phyloP scores from a whole-genome alignment of 2,329 filamentous ascomycete genomes.

The Penicillium olsonii region DNA sequence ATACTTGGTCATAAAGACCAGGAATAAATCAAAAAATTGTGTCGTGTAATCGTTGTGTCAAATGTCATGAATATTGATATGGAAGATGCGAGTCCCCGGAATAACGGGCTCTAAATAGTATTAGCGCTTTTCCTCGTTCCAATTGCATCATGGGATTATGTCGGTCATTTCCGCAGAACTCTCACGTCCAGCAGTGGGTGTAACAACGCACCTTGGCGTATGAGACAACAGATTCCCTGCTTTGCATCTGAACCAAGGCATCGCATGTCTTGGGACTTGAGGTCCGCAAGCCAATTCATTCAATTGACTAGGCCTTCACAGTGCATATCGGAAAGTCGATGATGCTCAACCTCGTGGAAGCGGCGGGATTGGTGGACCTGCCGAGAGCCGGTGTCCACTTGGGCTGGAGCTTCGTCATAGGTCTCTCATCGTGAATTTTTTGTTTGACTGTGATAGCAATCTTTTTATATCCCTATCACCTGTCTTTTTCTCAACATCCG shows the following conservation, averaged over 20 bases:
- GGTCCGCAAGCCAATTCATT: conserved; percentile 9
- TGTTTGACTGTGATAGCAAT: not conserved
- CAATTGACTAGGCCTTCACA: not conserved
- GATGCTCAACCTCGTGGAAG: conserved; percentile 2
- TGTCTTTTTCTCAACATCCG: no score
- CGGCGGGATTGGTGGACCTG: not conserved
- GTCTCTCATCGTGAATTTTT: not conserved
- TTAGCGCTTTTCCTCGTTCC: not conserved
- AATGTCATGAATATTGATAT: conserved; percentile 5
- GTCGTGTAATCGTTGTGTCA: conserved; percentile 21
- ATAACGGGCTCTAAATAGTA: conserved; percentile 14
- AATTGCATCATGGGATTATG: conserved; percentile 24
- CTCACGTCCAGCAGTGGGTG: not conserved
- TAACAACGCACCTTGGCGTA: conserved; percentile 1
- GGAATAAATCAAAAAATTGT: conserved; percentile 11
- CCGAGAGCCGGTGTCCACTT: not conserved
- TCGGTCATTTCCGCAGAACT: conserved; percentile 9
- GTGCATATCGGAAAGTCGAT: conserved; percentile 5
- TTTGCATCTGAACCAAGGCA: conserved; percentile 2
- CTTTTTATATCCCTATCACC: not conserved
- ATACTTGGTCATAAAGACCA: conserved; percentile 4
- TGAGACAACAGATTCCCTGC: conserved; percentile 1
- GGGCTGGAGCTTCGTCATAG: not conserved
- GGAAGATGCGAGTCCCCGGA: not conserved
- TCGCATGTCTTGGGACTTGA: conserved; percentile 8